Base-by-base conservation (phyloP, 805 yeast species). In the Wickerhamiella qilinensis region DNA sequence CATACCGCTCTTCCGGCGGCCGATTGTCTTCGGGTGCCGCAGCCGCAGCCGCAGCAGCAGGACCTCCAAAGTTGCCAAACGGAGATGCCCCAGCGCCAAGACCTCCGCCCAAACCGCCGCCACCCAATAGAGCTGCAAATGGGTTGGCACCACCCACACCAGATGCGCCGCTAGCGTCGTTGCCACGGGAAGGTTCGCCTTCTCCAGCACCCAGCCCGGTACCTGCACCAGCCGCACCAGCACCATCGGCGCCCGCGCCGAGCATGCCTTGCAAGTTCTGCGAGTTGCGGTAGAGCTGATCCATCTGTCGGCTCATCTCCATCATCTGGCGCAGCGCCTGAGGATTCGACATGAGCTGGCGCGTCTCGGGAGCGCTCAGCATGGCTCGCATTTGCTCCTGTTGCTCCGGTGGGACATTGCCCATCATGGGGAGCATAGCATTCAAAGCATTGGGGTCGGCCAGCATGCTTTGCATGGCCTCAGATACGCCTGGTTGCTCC, bases 351-450 rank as follows among this genome's bases (percentile, higher is more conserved):
- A 80, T 46, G 75, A 78, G 73, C 52, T 75, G 77, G 58, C 94
- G 73, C 55, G 86, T 75, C 54, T 73, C 69, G 14, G 88, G 94
- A 54, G 78, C 75, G 57, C 80, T 94, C 50, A 88, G 60, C 76
- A 85, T 68, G 55, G 80, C 74, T 52, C 95, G 71, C 18, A 81
- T 86, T 54, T 79, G 83, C 20, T 46, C 50, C 43, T 88, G 73
- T 52, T 85, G 65, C 53, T 78, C 85, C 6, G 96, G 95, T 41
- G 79, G 77, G 53, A 79, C 82, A 50, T 74, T 72, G 51, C 85
- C 82, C 66, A 86, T 58, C 49, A 84, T 94, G 36, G 83, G 55
- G 86, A 85, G 78, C 56, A 80, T 86, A 2, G 96, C 95, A 59
- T 86, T 81, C 37, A 85, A 64, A 79, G 82, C 72, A 28, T 43